Evolutionary conservation across 805 yeast genomes (phyloP), one percentile per base, ranked within the genome.

Genomic region (Huiozyma sinensis): DNA sequence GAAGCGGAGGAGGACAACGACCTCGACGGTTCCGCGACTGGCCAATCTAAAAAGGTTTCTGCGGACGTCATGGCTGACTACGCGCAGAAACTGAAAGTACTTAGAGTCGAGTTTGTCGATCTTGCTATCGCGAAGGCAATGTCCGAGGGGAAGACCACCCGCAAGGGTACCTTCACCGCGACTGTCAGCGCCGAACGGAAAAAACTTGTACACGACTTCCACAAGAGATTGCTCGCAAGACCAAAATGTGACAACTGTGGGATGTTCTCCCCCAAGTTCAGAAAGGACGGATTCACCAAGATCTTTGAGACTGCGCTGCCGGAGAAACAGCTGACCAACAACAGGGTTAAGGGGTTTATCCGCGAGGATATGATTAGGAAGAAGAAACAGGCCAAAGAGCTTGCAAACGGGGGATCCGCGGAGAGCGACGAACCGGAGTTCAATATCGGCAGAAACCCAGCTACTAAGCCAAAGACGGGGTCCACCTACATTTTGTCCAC

Each of bases 241-340:
- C 81, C 88, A 44, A 84, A 81, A 64, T 92, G 99, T 75, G 95
- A 86, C 57, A 88, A 89, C 66, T 92, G 99, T 75, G 86, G 88
- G 38, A 85, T 89, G 95, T 85, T 72, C 64, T 87, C 96, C 38
- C 97, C 99, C 44, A 72, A 82, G 33, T 90, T 82, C 71, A 79
- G 98, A 68, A 90, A 89, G 57, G 99, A 92, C 61, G 98, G 98
- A 0, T 82, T 79, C 59, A 76, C 89, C 49, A 92, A 94, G 69
- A 79, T 92, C 50, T 92, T 92, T 58, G 97, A 92, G 67, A 80
- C 79, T 52, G 79, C 94, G 6, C 72, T 94, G 53, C 74, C 74
- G 41, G 95, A 86, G 41, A 86, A 86, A 61, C 96, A 90, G 62
- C 58, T 75, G 43, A 71, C 82, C 43, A 81, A 82, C 65, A 92